Evolutionary conservation across 1,284 basidiomycete genomes (phyloP).

Genomic region (Pyrrhoderma lamaoense): DNA sequence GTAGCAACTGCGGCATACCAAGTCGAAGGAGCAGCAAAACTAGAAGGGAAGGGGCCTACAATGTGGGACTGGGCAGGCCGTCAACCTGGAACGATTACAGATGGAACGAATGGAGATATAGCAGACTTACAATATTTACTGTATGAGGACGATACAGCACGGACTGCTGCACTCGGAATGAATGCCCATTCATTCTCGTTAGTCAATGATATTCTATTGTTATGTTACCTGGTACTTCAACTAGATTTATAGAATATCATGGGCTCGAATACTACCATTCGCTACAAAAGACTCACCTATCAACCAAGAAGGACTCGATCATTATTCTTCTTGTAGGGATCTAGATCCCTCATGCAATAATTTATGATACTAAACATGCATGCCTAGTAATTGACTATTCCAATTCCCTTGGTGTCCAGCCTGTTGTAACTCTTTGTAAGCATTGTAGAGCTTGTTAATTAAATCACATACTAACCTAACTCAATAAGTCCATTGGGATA

Average conservation of each 20-base stretch:
- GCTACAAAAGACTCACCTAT: slow-evolving; percentile 39
- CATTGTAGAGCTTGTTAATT: not conserved
- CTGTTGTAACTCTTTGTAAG: slow-evolving; percentile 40
- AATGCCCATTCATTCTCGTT: slow-evolving; percentile 46
- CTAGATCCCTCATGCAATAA: not conserved
- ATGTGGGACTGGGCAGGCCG: slow-evolving; percentile 44
- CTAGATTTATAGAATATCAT: slow-evolving; percentile 32
- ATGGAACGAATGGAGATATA: slow-evolving; percentile 28
- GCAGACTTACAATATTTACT: slow-evolving; percentile 41
- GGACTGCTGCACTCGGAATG: slow-evolving; percentile 39
- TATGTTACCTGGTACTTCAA: not conserved
- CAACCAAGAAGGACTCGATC: slow-evolving; percentile 36
- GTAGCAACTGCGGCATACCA: slow-evolving; percentile 43
- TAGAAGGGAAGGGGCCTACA: slow-evolving; percentile 41
- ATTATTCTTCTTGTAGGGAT: slow-evolving; percentile 39
- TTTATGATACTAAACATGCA: not conserved
- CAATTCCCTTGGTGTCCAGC: slow-evolving; percentile 33
- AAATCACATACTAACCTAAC: not conserved
- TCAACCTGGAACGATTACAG: slow-evolving; percentile 23
- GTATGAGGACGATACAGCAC: slow-evolving; percentile 41
- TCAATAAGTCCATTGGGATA: slow-evolving; percentile 40
- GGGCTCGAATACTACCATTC: slow-evolving; percentile 43
- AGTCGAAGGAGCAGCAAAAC: slow-evolving; percentile 41
- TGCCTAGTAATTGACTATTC: slow-evolving; percentile 40
- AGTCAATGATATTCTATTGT: slow-evolving; percentile 16